Base-by-base conservation (phyloP, 805 yeast species). In the Schwanniomyces occidentalis region DNA sequence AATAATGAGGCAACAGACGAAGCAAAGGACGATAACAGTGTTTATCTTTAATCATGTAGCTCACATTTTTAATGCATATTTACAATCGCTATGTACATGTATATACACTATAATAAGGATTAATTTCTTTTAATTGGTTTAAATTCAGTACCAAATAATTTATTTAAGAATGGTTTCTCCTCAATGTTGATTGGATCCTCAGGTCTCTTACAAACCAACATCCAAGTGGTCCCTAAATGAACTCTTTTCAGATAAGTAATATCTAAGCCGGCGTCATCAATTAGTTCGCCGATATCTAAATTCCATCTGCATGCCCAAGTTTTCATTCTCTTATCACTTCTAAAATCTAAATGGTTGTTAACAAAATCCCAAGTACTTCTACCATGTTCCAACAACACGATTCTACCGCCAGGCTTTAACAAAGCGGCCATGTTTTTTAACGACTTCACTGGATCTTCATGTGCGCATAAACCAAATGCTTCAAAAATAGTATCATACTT, bases 261-360 rank as follows among this genome's bases (percentile, higher is more conserved):
- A 45, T 85, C 90, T 37, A 93, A 68, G 0, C 95, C 95, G 5
- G 95, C 81, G 39, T 79, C 80, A 54, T 85, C 90, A 17, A 93
- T 73, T 25, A 93, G 70, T 48, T 84, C 95, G 16, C 90, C 95
- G 46, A 93, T 86, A 54, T 93, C 98, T 44, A 93, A 66, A 55
- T 93, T 93, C 97, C 98, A 93, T 53, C 98, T 71, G 61, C 99
- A 93, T 1, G 96, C 99, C 97, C 98, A 93, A 3, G 82, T 79
- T 40, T 83, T 77, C 64, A 90, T 76, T 61, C 96, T 82, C 47
- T 78, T 76, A 42, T 79, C 89, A 3, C 96, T 90, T 43, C 93
- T 72, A 41, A 78, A 76, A 58, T 93, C 97, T 57, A 93, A 68
- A 37, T 84, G 78, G 18, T 78, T 74, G 61, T 93, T 93, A 46